A percentile compares a stretch with the other conserved stretches of the same genome.
Evolutionary conservation across 2,329 filamentous ascomycete species (phyloP).

Genomic region (Cercospora sojina): DNA sequence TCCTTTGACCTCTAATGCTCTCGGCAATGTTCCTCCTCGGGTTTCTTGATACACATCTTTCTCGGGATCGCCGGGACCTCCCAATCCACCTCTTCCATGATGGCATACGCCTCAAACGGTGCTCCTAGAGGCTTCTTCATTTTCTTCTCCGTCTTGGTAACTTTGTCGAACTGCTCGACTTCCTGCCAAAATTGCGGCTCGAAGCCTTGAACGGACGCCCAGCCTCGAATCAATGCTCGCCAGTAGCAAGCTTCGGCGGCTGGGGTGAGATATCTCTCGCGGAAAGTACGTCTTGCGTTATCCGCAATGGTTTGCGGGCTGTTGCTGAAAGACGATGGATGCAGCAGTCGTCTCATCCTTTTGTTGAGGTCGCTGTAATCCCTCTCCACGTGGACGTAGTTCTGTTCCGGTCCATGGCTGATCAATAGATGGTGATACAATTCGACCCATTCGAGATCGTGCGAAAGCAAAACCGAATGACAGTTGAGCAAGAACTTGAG

Average conservation of each 20-base stretch:
- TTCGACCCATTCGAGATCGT: conserved; percentile 34
- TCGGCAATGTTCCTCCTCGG: conserved; percentile 7
- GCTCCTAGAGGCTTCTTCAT: conserved; percentile 29
- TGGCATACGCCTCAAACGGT: conserved; percentile 35
- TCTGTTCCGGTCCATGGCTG: conserved; percentile 31
- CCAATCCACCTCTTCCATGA: conserved; percentile 37
- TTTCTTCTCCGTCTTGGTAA: conserved; percentile 22
- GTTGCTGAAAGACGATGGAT: conserved; percentile 24
- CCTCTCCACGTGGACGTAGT: conserved; percentile 32
- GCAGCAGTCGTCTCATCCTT: conserved; percentile 25
- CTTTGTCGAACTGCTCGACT: conserved; percentile 23
- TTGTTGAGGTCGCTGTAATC: conserved; percentile 35
- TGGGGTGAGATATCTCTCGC: conserved; percentile 33
- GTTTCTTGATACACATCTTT: conserved; percentile 14
- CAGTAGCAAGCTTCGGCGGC: conserved; percentile 37
- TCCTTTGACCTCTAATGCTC: conserved; percentile 1
- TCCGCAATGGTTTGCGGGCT: conserved; percentile 31
- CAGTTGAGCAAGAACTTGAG: conserved; percentile 39
- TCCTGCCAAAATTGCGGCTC: conserved; percentile 29
- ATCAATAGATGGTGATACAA: conserved; percentile 34
- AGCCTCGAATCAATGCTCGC: conserved; percentile 33
- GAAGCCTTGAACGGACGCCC: conserved; percentile 49
- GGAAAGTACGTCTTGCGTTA: conserved; percentile 28
- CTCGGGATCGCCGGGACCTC: conserved; percentile 29
- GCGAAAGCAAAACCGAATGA: conserved; percentile 33